These are phyloP conservation scores for Cytospora paraplurivora DNA, from an alignment of 2,329 filamentous ascomycete species.

Conservation along the genomic window DNA sequence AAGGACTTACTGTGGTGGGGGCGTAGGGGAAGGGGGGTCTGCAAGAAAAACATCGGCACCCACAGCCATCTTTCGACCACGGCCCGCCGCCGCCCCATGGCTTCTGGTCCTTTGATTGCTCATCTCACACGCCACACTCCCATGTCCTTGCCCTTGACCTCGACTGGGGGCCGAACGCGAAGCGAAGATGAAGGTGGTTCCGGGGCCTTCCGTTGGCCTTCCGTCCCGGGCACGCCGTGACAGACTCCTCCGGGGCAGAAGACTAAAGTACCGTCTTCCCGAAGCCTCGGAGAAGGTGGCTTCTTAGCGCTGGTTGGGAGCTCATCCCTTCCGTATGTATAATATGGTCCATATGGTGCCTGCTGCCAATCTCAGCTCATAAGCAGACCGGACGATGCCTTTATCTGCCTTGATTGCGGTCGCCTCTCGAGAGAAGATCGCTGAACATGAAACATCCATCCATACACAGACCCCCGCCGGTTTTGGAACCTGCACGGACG, in stretches of 20 bases:
- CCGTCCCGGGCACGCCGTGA: neutral
- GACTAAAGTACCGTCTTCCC: neutral
- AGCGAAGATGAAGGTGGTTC: neutral
- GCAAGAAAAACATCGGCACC: slow-evolving; percentile 5
- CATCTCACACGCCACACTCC: neutral
- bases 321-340: too few relatives aligned
- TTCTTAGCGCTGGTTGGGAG: neutral
- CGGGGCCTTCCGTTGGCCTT: neutral
- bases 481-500: slow-evolving; percentile 20
- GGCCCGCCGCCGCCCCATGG: slow-evolving; percentile 1
- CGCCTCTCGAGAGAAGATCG: slow-evolving; percentile 3
- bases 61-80: neutral
- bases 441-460: slow-evolving; percentile 16
- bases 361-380: neutral
- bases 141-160: slow-evolving; percentile 1
- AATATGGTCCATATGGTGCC: neutral
- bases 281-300: neutral
- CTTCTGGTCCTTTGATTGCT: slow-evolving; percentile 14
- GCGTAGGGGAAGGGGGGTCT: slow-evolving; percentile 18
- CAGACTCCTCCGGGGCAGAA: neutral
- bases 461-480: neutral
- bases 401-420: neutral
- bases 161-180: neutral
- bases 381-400: neutral
- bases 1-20: neutral